A percentile compares a stretch with the other conserved stretches of the same genome.
phyloP scores from a whole-genome alignment of 495 filamentous ascomycete species.

The Pyrenopolyporus hunteri region DNA sequence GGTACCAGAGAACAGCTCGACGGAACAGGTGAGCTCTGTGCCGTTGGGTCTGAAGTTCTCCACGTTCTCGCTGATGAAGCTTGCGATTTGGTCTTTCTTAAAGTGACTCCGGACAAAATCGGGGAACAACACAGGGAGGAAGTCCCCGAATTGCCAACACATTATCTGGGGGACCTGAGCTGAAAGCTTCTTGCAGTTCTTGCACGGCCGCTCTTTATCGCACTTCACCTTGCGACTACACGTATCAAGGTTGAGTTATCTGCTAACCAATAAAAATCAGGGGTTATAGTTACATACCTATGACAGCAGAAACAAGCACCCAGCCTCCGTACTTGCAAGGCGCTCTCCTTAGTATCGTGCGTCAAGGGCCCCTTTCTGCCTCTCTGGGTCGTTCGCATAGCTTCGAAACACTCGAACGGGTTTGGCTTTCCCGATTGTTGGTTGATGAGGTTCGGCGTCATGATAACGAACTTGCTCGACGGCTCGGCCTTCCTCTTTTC shows the following conservation, averaged over 20 bases:
- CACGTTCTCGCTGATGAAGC: constrained; percentile 52
- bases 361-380: constrained; percentile 56
- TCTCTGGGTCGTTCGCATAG: constrained; percentile 49
- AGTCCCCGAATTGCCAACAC: constrained; percentile 57
- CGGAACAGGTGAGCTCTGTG: constrained; percentile 43
- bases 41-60: constrained; percentile 46
- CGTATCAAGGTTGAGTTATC: constrained; percentile 4
- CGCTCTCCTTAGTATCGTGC: constrained; percentile 53
- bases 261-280: constrained; percentile 13
- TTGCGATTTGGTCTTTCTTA: constrained; percentile 48
- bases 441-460: constrained; percentile 53
- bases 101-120: constrained; percentile 57
- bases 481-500: constrained; percentile 46
- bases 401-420: constrained; percentile 56
- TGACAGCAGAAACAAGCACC: constrained; percentile 60
- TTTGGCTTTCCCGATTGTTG: constrained; percentile 51
- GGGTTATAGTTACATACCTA: constrained; percentile 31
- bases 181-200: constrained; percentile 53
- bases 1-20: constrained; percentile 51
- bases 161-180: constrained; percentile 51
- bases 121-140: constrained; percentile 52
- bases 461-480: constrained; percentile 53
- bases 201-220: constrained; percentile 54
- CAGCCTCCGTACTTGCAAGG: constrained; percentile 52
- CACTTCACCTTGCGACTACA: constrained; percentile 51